phyloP scores from a whole-genome alignment of 768 basidiomycete species.

The Collybia mongolica region DNA sequence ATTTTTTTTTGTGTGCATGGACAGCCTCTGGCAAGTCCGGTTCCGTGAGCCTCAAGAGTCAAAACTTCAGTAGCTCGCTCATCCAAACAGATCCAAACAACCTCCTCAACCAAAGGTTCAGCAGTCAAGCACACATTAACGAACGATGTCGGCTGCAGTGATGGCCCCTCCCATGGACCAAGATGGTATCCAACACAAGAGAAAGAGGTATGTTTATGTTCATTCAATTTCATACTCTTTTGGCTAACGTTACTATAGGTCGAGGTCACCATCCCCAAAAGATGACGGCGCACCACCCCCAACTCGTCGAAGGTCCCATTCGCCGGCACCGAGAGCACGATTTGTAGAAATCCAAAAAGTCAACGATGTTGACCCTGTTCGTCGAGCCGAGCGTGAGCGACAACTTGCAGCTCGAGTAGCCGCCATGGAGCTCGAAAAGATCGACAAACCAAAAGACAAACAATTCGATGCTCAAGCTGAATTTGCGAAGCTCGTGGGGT shows the following conservation, averaged over 20 bases:
- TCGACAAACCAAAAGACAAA: constrained; percentile 53
- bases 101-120: not conserved
- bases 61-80: no score
- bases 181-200: constrained; percentile 37
- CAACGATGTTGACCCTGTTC: constrained; percentile 73
- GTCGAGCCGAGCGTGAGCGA: constrained; percentile 74
- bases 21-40: no score
- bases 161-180: constrained; percentile 24
- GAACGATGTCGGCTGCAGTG: constrained; percentile 40
- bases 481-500: constrained; percentile 80
- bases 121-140: constrained; percentile 7
- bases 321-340: constrained; percentile 34
- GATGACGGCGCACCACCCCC: constrained; percentile 39
- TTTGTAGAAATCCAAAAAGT: constrained; percentile 37
- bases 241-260: constrained; percentile 30
- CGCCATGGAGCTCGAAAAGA: constrained; percentile 64
- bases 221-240: not conserved
- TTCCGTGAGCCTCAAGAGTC: no score
- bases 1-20: no score
- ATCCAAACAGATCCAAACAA: constrained; percentile 20
- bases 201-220: constrained; percentile 41
- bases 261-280: constrained; percentile 44
- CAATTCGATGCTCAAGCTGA: constrained; percentile 78
- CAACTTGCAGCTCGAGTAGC: constrained; percentile 73
- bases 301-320: constrained; percentile 42